Base-by-base conservation (phyloP, 495 filamentous ascomycete species). In the Podospora pseudopauciseta region DNA sequence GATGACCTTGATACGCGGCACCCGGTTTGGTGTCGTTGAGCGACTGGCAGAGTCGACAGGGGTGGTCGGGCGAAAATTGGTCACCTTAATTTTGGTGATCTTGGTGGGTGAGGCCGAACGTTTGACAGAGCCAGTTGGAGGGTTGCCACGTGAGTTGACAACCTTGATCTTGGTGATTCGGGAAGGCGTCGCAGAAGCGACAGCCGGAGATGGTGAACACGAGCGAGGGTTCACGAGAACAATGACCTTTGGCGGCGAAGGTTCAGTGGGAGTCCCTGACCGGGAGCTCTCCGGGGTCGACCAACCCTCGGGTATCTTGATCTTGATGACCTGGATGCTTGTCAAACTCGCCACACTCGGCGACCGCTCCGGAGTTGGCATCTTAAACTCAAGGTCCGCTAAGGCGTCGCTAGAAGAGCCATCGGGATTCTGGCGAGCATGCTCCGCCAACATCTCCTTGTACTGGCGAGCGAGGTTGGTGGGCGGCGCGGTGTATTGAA, bases 271-370 rank as follows among this genome's bases (percentile, higher is more conserved):
- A 18, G 55, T n/a, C 32, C 58, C 66, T 60, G 16, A 39, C 15
- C 9, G 5, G 2, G 39, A 49, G 39, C 39, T 49, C 13, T 18
- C 9, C 7, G 39, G 39, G 39, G 5, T 49, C 15, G 39, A 49
- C 39, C 39, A 49, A 13, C 39, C 39, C 39, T 49, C 23, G 6
- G 67, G 57, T 18, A 74, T 56, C 19, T 65, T 59, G 58, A 75
- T 71, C 66, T 67, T 73, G 65, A 73, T 75, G 44, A 74, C 65
- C 2, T 67, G 67, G 15, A 63, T 49, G 39, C 30, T 7, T 5
- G 39, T 11, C 39, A 49, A 18, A 13, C 60, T 27, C 18, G 3
- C 32, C 19, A 28, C 27, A 49, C 26, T 28, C 30, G 20, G 20
- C 57, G 39, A 68, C 66, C 19, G 60, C 65, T 49, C 65, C 57